These are phyloP conservation scores for Fusarium sp. DNA, from an alignment of 2,329 filamentous ascomycete species.

Conservation along the genomic window DNA sequence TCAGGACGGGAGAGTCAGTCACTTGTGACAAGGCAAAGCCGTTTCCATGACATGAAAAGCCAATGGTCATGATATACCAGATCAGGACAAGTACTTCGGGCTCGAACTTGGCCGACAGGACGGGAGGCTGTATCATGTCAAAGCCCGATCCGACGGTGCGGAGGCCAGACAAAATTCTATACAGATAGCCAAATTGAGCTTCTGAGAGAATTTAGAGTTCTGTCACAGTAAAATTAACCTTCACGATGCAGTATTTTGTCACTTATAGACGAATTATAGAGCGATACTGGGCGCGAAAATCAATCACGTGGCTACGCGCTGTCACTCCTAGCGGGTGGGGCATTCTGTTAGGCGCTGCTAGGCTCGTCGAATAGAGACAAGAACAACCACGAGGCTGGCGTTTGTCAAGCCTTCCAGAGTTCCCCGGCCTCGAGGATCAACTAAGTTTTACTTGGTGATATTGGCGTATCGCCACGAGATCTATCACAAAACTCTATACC, in stretches of 20 bases:
- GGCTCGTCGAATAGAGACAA: slow-evolving; percentile 4
- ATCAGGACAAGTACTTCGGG: background rate
- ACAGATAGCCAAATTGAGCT: background rate
- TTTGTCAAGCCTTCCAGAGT: slow-evolving; percentile 22
- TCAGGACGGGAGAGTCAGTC: background rate
- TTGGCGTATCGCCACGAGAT: slow-evolving; percentile 22
- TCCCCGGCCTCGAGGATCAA: slow-evolving; percentile 5
- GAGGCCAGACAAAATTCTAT: background rate
- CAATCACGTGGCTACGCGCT: slow-evolving; percentile 43
- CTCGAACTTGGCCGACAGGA: background rate
- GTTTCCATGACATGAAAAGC: background rate
- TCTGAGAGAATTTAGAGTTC: background rate
- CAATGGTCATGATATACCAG: background rate
- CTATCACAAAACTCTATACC: slow-evolving; percentile 4
- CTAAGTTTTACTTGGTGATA: slow-evolving; percentile 1
- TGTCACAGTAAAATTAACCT: background rate
- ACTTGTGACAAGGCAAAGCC: background rate
- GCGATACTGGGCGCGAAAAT: background rate
- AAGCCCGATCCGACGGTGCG: background rate
- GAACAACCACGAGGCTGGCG: slow-evolving; percentile 30
- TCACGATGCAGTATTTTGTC: slow-evolving; percentile 5
- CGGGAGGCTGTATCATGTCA: background rate
- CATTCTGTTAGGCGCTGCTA: background rate
- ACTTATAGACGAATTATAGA: background rate
- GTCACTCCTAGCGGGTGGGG: slow-evolving; percentile 32